A percentile compares a stretch with the other conserved stretches of the same genome.
Conservation (phyloP, 129 eudicot species). For the Kitagawia praeruptora region DNA sequence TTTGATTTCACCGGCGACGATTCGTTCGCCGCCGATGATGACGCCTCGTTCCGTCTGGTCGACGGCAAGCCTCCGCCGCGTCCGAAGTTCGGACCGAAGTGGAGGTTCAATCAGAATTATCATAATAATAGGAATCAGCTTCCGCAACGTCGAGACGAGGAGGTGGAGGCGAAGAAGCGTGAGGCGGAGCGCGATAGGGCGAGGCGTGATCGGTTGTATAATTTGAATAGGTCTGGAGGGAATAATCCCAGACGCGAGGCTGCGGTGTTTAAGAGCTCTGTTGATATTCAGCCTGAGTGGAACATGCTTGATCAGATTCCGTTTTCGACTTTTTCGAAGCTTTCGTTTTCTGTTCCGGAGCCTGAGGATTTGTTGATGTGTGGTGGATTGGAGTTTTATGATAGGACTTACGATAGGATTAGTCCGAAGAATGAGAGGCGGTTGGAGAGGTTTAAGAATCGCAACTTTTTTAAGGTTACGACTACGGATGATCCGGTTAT, state of each 20-base stretch:
- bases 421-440: constrained; percentile 61
- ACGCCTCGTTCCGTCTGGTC: constrained; percentile 68
- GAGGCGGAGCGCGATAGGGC: constrained; percentile 78
- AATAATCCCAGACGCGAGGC: constrained; percentile 53
- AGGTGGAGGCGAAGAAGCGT: constrained; percentile 59
- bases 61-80: constrained; percentile 70
- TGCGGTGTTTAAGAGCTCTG: constrained; percentile 56
- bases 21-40: constrained; percentile 52
- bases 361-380: constrained; percentile 63
- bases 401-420: constrained; percentile 48
- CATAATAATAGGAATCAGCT: constrained; percentile 38
- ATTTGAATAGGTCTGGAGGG: constrained; percentile 38
- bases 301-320: constrained; percentile 90
- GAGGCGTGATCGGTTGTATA: constrained; percentile 49
- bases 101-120: constrained; percentile 50
- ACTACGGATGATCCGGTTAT: constrained; percentile 78
- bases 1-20: constrained; percentile 76
- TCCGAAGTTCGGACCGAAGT: constrained; percentile 66
- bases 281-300: constrained; percentile 91
- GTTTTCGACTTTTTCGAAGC: constrained; percentile 60
- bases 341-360: constrained; percentile 53
- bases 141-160: constrained; percentile 75
- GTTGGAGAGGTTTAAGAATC: constrained; percentile 58
- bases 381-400: constrained; percentile 60
- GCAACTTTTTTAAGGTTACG: constrained; percentile 69